A percentile compares a stretch with the other conserved stretches of the same genome.
phyloP scores from a whole-genome alignment of 108 stramenopile genomes.

The Nitzschia sp. region DNA sequence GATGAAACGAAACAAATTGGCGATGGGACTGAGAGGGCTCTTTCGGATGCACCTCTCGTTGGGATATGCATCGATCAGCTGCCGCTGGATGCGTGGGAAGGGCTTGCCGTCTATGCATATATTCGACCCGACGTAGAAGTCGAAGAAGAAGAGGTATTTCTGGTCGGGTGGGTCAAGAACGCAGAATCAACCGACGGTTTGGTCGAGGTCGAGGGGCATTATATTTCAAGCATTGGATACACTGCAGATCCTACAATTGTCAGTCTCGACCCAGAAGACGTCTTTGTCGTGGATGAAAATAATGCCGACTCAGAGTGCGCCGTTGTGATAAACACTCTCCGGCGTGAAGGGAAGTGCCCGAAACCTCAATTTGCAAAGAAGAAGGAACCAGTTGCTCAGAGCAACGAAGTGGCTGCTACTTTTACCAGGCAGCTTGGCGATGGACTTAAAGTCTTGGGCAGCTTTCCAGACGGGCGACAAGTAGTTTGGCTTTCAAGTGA shows the following conservation, averaged over 20 bases:
- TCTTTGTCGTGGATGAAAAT: constrained; percentile 20
- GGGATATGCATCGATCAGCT: not conserved
- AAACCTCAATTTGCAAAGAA: not conserved
- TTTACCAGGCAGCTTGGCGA: not conserved
- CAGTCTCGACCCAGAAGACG: not conserved
- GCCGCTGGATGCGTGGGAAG: constrained; percentile 13
- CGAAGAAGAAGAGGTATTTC: not conserved
- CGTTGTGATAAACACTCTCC: constrained; percentile 21
- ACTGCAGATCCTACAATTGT: not conserved
- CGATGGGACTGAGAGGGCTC: too few relatives aligned
- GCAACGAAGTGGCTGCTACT: not conserved
- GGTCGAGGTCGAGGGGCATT: constrained; percentile 28
- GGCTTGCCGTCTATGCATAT: constrained; percentile 19
- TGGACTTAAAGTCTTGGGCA: constrained; percentile 12
- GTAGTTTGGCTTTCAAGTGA: constrained; percentile 29
- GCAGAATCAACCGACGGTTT: not conserved
- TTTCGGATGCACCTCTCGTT: too few relatives aligned
- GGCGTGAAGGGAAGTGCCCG: not conserved
- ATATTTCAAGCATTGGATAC: constrained; percentile 21
- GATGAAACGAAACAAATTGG: too few relatives aligned
- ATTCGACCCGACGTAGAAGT: constrained; percentile 19
- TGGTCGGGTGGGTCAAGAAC: constrained; percentile 24
- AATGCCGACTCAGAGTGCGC: constrained; percentile 8
- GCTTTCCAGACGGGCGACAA: constrained; percentile 32
- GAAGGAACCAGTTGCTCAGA: not conserved